phyloP scores from a whole-genome alignment of 495 filamentous ascomycete genomes.

The Daldinia childiae region DNA sequence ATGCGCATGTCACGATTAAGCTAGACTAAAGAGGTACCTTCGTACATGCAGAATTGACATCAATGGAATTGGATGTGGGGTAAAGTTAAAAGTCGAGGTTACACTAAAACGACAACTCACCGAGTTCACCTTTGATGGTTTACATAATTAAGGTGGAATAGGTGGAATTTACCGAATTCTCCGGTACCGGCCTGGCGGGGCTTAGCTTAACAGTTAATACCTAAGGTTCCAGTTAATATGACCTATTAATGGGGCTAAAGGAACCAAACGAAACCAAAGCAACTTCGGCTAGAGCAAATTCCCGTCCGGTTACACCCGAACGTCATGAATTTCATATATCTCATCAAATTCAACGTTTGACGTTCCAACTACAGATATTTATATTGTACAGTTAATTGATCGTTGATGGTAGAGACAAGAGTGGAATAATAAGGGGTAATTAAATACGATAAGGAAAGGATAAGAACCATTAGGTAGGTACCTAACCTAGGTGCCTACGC shows the following conservation, averaged over 20 bases:
- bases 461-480: too few species aligned
- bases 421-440: neutral
- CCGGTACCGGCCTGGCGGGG: slow-evolving; percentile 35
- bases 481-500: too few species aligned
- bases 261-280: neutral
- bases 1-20: neutral
- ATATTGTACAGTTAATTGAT: neutral
- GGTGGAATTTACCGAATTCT: slow-evolving; percentile 11
- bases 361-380: too few species aligned
- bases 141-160: slow-evolving; percentile 3
- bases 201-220: neutral
- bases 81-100: neutral
- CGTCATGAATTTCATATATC: neutral
- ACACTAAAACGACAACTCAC: neutral
- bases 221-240: neutral
- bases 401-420: neutral
- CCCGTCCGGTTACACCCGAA: slow-evolving; percentile 28
- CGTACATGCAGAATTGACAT: neutral
- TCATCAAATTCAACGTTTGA: neutral
- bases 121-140: neutral
- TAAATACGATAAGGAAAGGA: neutral
- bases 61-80: neutral
- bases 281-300: slow-evolving; percentile 23
- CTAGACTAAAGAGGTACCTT: neutral
- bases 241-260: neutral